Evolutionary conservation across 257 asterid genomes (phyloP).

Genomic region (Solanum tarijense): DNA sequence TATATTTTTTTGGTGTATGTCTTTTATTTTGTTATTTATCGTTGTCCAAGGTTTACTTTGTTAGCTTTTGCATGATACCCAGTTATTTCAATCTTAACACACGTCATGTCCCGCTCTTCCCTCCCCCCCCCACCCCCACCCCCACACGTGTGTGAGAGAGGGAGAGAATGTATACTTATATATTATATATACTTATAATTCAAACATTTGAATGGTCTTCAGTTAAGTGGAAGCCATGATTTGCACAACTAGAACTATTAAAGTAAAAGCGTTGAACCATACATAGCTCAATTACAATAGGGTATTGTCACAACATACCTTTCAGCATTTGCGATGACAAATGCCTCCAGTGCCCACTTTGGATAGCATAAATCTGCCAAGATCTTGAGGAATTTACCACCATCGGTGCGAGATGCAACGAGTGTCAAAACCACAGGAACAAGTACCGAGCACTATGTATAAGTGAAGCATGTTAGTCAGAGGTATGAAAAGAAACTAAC

Average conservation of each 20-base stretch:
- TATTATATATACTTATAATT: background rate
- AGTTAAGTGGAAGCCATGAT: background rate
- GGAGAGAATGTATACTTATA: background rate
- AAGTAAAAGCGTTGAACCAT: background rate
- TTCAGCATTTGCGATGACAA: slow-evolving; percentile 75
- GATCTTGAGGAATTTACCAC: slow-evolving; percentile 29
- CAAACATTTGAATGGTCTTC: background rate
- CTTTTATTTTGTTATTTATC: background rate
- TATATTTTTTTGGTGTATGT: background rate
- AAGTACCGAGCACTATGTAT: slow-evolving; percentile 61
- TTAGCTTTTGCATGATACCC: background rate
- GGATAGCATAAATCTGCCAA: slow-evolving; percentile 61
- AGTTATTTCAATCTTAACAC: background rate
- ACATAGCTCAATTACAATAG: background rate
- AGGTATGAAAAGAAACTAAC: background rate
- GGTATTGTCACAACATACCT: slow-evolving; percentile 24
- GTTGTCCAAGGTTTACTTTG: background rate
- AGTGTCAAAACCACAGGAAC: slow-evolving; percentile 92
- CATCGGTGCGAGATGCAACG: slow-evolving; percentile 49
- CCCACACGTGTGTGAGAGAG: background rate
- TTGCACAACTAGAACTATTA: background rate
- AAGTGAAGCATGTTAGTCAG: background rate
- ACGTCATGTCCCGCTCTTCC: background rate
- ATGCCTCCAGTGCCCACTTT: slow-evolving; percentile 92
- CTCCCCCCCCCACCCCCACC: background rate